Evolutionary conservation across 2,329 filamentous ascomycete species (phyloP).

Genomic region (Colletotrichum incanum): DNA sequence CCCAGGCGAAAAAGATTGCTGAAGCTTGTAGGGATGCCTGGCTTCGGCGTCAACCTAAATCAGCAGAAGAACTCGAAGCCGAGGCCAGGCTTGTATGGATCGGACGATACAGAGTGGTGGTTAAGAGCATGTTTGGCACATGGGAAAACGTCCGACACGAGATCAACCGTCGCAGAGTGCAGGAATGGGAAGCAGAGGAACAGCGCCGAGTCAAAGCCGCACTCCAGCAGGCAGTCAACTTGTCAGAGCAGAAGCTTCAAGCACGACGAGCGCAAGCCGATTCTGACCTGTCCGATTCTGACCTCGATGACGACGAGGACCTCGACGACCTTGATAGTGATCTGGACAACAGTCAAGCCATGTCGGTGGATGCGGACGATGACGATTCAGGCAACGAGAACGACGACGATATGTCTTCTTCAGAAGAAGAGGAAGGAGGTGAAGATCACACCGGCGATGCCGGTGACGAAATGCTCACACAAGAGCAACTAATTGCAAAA

Average conservation of each 20-base stretch:
- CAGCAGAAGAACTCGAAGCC: constrained; percentile 83
- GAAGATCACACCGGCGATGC: constrained; percentile 54
- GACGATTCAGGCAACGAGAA: constrained; percentile 60
- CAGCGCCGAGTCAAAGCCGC: constrained; percentile 77
- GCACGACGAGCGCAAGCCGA: constrained; percentile 70
- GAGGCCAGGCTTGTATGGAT: constrained; percentile 81
- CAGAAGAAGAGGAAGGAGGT: constrained; percentile 75
- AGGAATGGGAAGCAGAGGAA: constrained; percentile 77
- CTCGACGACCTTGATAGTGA: constrained; percentile 53
- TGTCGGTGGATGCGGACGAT: constrained; percentile 55
- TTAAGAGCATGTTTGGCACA: constrained; percentile 69
- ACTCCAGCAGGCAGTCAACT: constrained; percentile 80
- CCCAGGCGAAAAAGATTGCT: constrained; percentile 84
- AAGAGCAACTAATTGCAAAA: constrained; percentile 78
- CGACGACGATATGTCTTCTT: constrained; percentile 71
- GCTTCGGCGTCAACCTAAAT: constrained; percentile 81
- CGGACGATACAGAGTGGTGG: constrained; percentile 79
- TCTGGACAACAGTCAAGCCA: constrained; percentile 57
- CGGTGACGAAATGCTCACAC: constrained; percentile 77
- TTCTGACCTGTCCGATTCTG: constrained; percentile 65
- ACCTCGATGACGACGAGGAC: constrained; percentile 63
- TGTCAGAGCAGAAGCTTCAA: constrained; percentile 78
- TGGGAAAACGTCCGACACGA: constrained; percentile 77
- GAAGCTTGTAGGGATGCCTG: constrained; percentile 84
- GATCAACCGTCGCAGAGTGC: constrained; percentile 72